Conservation (phyloP, 805 yeast species). For the Torulaspora indica region DNA sequence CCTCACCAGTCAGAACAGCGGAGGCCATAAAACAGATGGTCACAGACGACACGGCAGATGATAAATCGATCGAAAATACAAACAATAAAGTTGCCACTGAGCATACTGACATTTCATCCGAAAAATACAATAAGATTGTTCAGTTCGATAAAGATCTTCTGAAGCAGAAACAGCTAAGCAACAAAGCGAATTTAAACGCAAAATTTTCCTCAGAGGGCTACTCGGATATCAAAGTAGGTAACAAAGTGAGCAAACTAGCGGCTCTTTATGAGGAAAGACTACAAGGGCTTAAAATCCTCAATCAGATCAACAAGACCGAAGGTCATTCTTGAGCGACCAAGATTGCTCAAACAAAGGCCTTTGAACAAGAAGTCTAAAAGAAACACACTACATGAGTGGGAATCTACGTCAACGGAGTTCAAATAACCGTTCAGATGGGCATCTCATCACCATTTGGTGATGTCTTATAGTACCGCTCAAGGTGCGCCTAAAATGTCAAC, state of each 20-base stretch:
- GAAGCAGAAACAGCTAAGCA: constrained; percentile 19
- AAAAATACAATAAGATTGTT: constrained; percentile 26
- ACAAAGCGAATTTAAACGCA: constrained; percentile 12
- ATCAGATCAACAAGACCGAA: constrained; percentile 27
- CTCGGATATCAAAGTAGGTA: constrained; percentile 45
- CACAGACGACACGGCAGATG: constrained; percentile 14
- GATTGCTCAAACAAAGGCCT: not conserved
- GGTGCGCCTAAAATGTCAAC: not conserved
- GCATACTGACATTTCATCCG: constrained; percentile 12
- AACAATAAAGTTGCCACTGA: constrained; percentile 4
- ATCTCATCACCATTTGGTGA: not conserved
- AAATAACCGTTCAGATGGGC: too few relatives aligned
- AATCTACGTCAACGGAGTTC: too few relatives aligned
- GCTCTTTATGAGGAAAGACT: constrained; percentile 57
- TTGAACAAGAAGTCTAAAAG: too few relatives aligned
- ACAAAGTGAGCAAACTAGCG: constrained; percentile 60
- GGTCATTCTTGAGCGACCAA: not conserved
- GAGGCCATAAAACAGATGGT: constrained; percentile 22
- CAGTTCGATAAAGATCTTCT: constrained; percentile 31
- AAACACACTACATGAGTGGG: not conserved
- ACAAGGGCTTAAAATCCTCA: constrained; percentile 37
- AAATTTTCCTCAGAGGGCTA: constrained; percentile 37
- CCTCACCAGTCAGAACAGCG: constrained; percentile 15
- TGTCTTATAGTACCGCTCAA: too few relatives aligned
- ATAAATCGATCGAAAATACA: not conserved